A percentile compares a stretch with the other conserved stretches of the same genome.
phyloP scores from a whole-genome alignment of 208 protist species.

The Crithidia sp. region DNA sequence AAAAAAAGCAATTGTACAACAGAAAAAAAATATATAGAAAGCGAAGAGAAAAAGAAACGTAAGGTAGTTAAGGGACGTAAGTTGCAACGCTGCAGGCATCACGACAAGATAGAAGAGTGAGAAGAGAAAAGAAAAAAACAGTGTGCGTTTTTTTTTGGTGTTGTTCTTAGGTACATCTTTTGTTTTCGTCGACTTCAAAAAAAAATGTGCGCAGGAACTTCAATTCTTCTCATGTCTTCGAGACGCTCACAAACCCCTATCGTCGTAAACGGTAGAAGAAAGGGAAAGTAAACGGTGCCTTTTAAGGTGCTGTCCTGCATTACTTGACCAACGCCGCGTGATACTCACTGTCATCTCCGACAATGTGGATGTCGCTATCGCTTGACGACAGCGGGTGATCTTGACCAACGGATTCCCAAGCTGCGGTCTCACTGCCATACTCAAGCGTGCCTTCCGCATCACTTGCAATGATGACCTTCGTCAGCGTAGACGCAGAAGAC shows the following conservation, averaged over 20 bases:
- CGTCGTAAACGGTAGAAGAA: not conserved
- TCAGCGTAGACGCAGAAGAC: conserved; percentile 4
- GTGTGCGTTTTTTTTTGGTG: not conserved
- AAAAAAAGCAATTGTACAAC: not conserved
- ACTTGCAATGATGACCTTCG: conserved; percentile 25
- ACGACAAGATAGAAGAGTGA: conserved; percentile 2
- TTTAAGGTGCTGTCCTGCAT: not conserved
- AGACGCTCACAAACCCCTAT: not conserved
- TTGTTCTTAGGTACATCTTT: not conserved
- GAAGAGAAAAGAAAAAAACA: conserved; percentile 2
- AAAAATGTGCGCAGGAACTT: not conserved
- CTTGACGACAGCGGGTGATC: conserved; percentile 29
- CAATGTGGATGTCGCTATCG: conserved; percentile 23
- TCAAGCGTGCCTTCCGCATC: conserved; percentile 12
- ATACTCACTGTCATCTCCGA: not conserved
- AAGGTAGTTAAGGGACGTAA: conserved; percentile 6
- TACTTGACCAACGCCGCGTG: not conserved
- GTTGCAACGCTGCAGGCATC: conserved; percentile 3
- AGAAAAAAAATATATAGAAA: conserved; percentile 4
- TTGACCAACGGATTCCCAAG: conserved; percentile 12
- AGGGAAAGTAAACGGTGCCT: conserved; percentile 5
- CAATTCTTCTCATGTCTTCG: not conserved
- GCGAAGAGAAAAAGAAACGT: not conserved
- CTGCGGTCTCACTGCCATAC: conserved; percentile 12
- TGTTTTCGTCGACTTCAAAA: not conserved